Conservation (phyloP, 306 rosid genomes). For the Dryas drummondii region DNA sequence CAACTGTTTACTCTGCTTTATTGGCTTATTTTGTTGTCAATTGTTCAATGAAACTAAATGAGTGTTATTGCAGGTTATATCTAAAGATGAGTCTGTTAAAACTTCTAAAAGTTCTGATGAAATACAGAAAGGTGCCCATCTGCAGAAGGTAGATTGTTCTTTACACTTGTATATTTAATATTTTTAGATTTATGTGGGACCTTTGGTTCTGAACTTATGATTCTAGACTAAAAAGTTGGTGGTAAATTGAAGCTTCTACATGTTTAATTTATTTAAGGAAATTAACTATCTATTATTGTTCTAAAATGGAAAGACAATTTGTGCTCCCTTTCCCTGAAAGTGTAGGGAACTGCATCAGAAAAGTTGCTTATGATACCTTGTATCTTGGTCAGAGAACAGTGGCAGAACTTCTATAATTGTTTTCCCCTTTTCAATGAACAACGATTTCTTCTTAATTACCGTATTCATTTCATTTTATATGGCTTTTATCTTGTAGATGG, state of each 20-base stretch:
- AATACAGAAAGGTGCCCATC: conserved; percentile 66
- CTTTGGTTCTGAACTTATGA: not conserved
- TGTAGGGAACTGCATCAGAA: not conserved
- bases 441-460: not conserved
- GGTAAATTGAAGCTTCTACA: not conserved
- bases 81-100: conserved; percentile 95
- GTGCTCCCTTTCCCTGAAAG: not conserved
- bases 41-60: conserved; percentile 11
- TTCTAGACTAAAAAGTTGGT: not conserved
- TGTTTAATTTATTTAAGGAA: not conserved
- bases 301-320: not conserved
- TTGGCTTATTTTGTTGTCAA: not conserved
- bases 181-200: not conserved
- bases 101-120: conserved; percentile 77
- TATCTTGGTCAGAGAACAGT: not conserved
- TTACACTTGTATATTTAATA: not conserved
- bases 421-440: not conserved
- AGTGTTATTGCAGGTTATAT: conserved; percentile 67
- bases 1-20: not conserved
- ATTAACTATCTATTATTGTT: not conserved
- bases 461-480: not conserved
- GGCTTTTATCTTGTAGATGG: not conserved
- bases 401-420: too few species aligned
- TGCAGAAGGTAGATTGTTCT: conserved; percentile 68
- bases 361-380: not conserved